Evolutionary conservation across 2,329 filamentous ascomycete genomes (phyloP), one percentile per base, ranked within the genome.

Genomic region (Sclerotinia subarctica): DNA sequence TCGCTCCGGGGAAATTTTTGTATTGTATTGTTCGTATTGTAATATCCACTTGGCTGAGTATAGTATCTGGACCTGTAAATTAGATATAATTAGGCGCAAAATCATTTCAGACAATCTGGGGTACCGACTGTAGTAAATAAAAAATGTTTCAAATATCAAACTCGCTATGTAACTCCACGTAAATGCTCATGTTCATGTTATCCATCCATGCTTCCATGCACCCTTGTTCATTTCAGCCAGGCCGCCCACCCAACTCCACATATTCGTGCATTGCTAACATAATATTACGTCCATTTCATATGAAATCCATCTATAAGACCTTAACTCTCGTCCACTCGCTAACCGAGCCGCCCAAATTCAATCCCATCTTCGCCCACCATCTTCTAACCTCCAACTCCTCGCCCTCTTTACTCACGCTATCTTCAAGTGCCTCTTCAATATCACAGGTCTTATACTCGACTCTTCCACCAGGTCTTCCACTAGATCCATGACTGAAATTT

Each of bases 361-460:
- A 78, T 0, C 89, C 89, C 74, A 90, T 90, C 65, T 59, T 86
- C 81, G 91, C 90, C 94, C 94, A 98, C 94, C 94, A 98, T 71
- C 85, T 83, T 68, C 92, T 83, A 24, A 96, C 92, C 49, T 85
- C 85, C 72, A 88, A 87, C 70, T 93, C 90, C 66, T 90, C 88
- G 5, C 82, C 79, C 5, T 75, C 74, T 65, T 71, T 74, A 11
- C 86, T 86, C 62, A 94, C 86, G 29, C 92, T 92, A 77, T 97
- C 94, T 77, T 97, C 94, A 51, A 97, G 83, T 0, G 94, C 94
- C 79, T 97, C 94, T 78, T 97, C 94, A 70, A 98, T 95, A 78
- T 96, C 93, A 78, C 93, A 97, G 1, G 93, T 96, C 78, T 94
- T 94, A 79, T 97, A 97, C 78, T 96, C 93, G 35, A 97, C 93